These are phyloP conservation scores for Cicer pinnatifidum DNA, from an alignment of 306 rosid genomes.

Conservation along the genomic window DNA sequence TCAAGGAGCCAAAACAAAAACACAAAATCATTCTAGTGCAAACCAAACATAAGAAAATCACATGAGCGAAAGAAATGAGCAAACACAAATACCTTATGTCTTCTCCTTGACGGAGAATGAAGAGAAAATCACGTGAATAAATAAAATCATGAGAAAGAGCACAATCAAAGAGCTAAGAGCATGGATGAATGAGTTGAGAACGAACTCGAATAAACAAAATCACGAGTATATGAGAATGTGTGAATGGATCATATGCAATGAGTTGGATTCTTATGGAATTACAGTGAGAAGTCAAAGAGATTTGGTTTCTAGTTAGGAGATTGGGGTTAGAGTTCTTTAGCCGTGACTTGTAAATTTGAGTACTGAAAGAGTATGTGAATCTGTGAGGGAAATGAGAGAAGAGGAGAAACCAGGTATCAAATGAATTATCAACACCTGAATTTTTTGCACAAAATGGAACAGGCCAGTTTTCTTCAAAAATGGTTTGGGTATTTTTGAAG, in stretches of 20 bases:
- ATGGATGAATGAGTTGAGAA: not conserved
- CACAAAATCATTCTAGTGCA: not conserved
- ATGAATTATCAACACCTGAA: not conserved
- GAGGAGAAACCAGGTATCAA: slow-evolving; percentile 2
- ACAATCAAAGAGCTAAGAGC: not conserved
- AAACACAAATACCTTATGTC: slow-evolving; percentile 15
- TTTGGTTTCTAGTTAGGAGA: not conserved
- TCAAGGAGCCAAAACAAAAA: slow-evolving; percentile 16
- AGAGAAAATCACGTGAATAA: not conserved
- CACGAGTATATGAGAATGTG: not conserved
- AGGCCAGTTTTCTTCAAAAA: not conserved
- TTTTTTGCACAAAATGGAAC: not conserved
- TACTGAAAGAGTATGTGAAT: not conserved
- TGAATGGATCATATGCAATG: not conserved
- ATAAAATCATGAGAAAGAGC: not conserved
- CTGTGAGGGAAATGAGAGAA: not conserved
- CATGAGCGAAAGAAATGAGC: not conserved
- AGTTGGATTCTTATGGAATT: not conserved
- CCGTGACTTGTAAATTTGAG: not conserved
- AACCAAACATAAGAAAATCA: not conserved
- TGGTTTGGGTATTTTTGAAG: not conserved
- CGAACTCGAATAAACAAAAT: not conserved
- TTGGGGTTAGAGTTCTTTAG: not conserved
- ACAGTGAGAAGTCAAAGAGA: not conserved
- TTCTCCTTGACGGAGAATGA: not conserved